These are phyloP conservation scores for Pezicula carpinea DNA, from an alignment of 2,329 filamentous ascomycete species.

Conservation along the genomic window DNA sequence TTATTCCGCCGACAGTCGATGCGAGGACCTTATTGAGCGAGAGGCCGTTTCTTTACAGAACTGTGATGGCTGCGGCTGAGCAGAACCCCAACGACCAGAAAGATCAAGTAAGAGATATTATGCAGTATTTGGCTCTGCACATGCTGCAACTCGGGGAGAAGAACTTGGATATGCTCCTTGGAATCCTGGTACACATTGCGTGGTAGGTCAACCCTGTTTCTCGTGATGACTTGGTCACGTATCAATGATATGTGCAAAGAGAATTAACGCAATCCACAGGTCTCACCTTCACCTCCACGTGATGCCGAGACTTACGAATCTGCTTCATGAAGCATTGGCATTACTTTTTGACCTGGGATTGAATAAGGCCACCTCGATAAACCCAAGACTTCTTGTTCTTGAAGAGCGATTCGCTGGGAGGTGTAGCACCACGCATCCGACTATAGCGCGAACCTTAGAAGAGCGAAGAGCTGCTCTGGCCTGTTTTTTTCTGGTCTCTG, in stretches of 20 bases:
- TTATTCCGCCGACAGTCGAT: slow-evolving; percentile 6
- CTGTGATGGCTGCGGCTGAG: slow-evolving; percentile 13
- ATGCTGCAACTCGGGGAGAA: slow-evolving; percentile 11
- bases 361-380: slow-evolving; percentile 2
- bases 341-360: slow-evolving; percentile 15
- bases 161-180: slow-evolving; percentile 14
- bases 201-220: slow-evolving; percentile 9
- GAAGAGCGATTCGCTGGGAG: slow-evolving; percentile 2
- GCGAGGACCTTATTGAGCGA: slow-evolving; percentile 7
- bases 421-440: background rate
- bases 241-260: too few species aligned
- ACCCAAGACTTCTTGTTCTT: background rate
- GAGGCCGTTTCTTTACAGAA: slow-evolving; percentile 15
- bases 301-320: slow-evolving; percentile 8
- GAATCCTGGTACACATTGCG: slow-evolving; percentile 10
- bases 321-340: slow-evolving; percentile 8
- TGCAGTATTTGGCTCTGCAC: slow-evolving; percentile 12
- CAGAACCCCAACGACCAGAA: slow-evolving; percentile 5
- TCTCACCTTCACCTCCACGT: slow-evolving; percentile 11
- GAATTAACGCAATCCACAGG: slow-evolving; percentile 4
- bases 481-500: slow-evolving; percentile 5
- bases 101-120: slow-evolving; percentile 8
- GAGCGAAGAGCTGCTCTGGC: slow-evolving; percentile 8
- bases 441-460: slow-evolving; percentile 5
- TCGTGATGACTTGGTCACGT: background rate